A percentile compares a stretch with the other conserved stretches of the same genome.
phyloP scores from a whole-genome alignment of 2,329 filamentous ascomycete genomes.

The Diaporthe batatas region DNA sequence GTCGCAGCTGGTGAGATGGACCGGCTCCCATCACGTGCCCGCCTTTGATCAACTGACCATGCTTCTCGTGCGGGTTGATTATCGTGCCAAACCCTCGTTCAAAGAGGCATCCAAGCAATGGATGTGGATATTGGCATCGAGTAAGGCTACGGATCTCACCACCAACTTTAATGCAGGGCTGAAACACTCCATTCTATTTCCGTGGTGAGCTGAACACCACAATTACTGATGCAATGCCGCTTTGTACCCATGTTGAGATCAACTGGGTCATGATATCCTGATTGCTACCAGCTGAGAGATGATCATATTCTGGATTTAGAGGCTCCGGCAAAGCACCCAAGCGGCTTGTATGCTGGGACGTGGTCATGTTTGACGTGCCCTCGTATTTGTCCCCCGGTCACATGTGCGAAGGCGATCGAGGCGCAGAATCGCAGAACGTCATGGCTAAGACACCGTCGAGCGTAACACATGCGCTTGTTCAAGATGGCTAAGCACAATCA shows the following conservation, averaged over 20 bases:
- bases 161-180: neutral
- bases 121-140: conserved; percentile 2
- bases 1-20: neutral
- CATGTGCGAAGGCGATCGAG: conserved; percentile 4
- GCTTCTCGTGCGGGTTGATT: neutral
- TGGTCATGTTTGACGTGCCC: neutral
- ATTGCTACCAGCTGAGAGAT: neutral
- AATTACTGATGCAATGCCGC: neutral
- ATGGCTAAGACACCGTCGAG: neutral
- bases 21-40: neutral
- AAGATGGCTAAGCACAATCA: neutral
- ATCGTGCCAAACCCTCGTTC: neutral
- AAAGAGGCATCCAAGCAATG: neutral
- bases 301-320: neutral
- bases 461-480: neutral
- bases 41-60: neutral
- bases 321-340: neutral
- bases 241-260: neutral
- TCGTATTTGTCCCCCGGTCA: neutral
- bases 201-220: neutral
- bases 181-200: conserved; percentile 16
- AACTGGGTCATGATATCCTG: neutral
- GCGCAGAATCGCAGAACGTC: conserved; percentile 4
- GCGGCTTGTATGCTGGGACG: neutral
- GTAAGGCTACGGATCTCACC: neutral